Evolutionary conservation across 1,284 basidiomycete species (phyloP), one percentile per base, ranked within the genome.

Genomic region (Cryptococcus sp.): DNA sequence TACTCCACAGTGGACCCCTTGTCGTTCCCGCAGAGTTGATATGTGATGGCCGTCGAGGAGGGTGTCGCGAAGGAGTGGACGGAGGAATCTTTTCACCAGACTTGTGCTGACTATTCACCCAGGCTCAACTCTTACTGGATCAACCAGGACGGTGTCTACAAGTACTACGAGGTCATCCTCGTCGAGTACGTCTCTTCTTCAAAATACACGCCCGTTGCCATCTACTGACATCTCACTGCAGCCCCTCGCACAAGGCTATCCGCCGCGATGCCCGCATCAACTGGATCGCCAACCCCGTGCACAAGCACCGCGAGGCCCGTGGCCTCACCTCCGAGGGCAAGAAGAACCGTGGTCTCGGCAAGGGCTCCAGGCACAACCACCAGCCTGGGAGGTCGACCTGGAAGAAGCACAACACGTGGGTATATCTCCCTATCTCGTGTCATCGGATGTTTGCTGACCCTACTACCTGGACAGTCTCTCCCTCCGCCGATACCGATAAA

Each of bases 91-190:
- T 16, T 37, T 7, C 8, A 40, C 36, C 12, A 37, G 21, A 3
- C 15, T 49, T 16, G 51, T 45, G 20, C 39, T 48, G 18, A 45
- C 39, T 51, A 40, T 18, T 2, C 28, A 15, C 16, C 18, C 58
- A 69, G 66, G 24, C 79, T 94, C 71, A 94, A 97, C 84, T 98
- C 94, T 57, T 99, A 99, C 86, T 98, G 95, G 95, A 82, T 99
- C 77, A 98, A 98, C 83, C 91, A 97, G 82, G 94, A 98, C 78
- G 94, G 94, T 82, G 91, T 98, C 43, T 97, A 97, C 87, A 97
- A 97, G 80, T 98, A 96, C 84, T 98, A 87, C 82, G 95, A 98
- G 79, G 92, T 99, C 71, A 98, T 99, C 77, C 86, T 95, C 67
- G 93, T 99, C 59, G 95, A 99, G 90, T 94, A 76, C 72, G 91